These are phyloP conservation scores for Hortiboletus flavorubellus DNA, from an alignment of 768 basidiomycete species.

Conservation along the genomic window DNA sequence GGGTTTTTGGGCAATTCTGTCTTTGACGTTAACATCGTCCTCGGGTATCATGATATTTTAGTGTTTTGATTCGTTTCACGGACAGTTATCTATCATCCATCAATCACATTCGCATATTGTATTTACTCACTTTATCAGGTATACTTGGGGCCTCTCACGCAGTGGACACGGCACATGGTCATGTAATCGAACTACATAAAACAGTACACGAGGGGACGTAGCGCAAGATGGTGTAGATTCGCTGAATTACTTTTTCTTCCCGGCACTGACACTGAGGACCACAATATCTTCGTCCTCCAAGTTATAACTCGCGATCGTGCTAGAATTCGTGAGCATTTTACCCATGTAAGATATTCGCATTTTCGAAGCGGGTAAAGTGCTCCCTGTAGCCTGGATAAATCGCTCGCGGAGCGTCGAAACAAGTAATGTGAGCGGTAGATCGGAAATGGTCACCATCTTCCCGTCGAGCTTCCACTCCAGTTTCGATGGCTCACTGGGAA, in stretches of 20 bases:
- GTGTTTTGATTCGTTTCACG: not conserved
- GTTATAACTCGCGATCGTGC: slow-evolving; percentile 83
- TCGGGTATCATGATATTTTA: slow-evolving; percentile 9
- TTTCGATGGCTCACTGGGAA: slow-evolving; percentile 78
- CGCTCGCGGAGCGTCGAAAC: slow-evolving; percentile 90
- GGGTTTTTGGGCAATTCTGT: not conserved
- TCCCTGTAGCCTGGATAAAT: slow-evolving; percentile 74
- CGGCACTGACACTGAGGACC: slow-evolving; percentile 70
- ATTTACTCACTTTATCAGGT: slow-evolving; percentile 19
- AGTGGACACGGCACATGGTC: slow-evolving; percentile 11
- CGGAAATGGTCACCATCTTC: slow-evolving; percentile 67
- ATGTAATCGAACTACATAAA: slow-evolving; percentile 11
- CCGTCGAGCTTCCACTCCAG: slow-evolving; percentile 95
- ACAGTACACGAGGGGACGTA: slow-evolving; percentile 6
- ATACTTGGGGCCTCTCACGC: not conserved
- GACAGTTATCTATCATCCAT: slow-evolving; percentile 14
- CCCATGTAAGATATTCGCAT: slow-evolving; percentile 76
- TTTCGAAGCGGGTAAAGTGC: slow-evolving; percentile 73
- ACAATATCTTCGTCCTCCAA: slow-evolving; percentile 88
- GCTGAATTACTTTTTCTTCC: slow-evolving; percentile 60
- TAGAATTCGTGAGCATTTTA: slow-evolving; percentile 85
- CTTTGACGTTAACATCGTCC: not conserved
- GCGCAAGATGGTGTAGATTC: not conserved
- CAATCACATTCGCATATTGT: slow-evolving; percentile 15
- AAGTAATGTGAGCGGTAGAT: slow-evolving; percentile 78